Evolutionary conservation across 1,284 basidiomycete species (phyloP).

Genomic region (Wallemia hederae): DNA sequence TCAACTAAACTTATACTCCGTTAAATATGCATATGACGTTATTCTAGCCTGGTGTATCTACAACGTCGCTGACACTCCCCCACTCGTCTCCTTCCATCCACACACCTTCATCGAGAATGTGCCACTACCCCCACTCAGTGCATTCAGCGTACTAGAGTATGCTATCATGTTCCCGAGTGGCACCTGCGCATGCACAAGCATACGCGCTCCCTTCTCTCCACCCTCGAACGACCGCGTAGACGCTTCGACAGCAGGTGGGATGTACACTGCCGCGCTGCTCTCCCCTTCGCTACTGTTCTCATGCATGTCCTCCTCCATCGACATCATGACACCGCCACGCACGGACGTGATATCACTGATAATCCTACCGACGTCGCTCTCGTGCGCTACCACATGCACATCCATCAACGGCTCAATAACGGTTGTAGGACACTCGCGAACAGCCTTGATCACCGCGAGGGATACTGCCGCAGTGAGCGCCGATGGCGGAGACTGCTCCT

Average conservation of each 20-base stretch:
- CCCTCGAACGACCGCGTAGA: conserved; percentile 14
- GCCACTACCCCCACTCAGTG: conserved; percentile 52
- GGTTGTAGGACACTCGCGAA: neutral
- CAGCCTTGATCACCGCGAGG: neutral
- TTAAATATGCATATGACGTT: neutral
- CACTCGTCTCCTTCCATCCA: conserved; percentile 37
- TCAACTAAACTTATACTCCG: neutral
- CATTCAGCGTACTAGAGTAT: conserved; percentile 43
- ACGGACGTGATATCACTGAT: conserved; percentile 22
- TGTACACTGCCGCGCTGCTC: conserved; percentile 37
- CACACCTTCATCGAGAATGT: conserved; percentile 44
- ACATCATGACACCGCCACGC: conserved; percentile 14
- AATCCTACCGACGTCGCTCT: conserved; percentile 23
- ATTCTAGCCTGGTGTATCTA: neutral
- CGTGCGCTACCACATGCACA: neutral
- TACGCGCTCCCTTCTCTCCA: conserved; percentile 13
- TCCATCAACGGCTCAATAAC: neutral
- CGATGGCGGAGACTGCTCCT: neutral
- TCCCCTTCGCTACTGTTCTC: conserved; percentile 29
- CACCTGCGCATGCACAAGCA: conserved; percentile 30
- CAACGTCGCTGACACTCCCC: conserved; percentile 8
- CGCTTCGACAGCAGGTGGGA: conserved; percentile 30
- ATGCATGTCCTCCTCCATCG: conserved; percentile 20
- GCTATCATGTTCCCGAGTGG: conserved; percentile 51
- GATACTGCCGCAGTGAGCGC: neutral